Base-by-base conservation (phyloP, 225 moss, liverwort and hornwort genomes). In the Physcomitrium patens region DNA sequence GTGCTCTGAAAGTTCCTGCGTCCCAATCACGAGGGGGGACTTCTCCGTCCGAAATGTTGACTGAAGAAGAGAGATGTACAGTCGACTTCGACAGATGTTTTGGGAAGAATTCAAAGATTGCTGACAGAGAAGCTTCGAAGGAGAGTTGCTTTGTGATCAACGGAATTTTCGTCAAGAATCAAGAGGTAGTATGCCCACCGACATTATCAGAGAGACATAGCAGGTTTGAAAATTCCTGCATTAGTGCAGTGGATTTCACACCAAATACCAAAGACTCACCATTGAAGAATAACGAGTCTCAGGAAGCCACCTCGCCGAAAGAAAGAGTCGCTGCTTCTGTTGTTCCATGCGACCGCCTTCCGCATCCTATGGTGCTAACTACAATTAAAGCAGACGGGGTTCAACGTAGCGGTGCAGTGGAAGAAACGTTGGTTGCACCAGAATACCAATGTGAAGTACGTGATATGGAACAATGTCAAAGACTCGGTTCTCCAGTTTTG, bases 1-100 rank as follows among this genome's bases (percentile, higher is more conserved):
- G 70, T 68, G 59, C 65, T 47, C 65, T 77, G 51, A 75, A 78
- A 57, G 80, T 70, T 56, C 70, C 63, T 24, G 50, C 5, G 31
- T 37, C 53, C 7, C 64, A 68, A 12, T 37, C 63, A 46, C 70
- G 63, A 19, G 69, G 69, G 52, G 68, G 70, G 37, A 28, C 56
- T 1, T 1, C 27, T 18, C 50, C 45, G 20, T 41, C 62, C 5
- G 72, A 68, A 67, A 67, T 37, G 2, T 49, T 65, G 51, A 60
- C 42, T 19, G 51, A 79, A 13, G 57, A 57, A 60, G 73, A 76
- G 37, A 79, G 69, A 65, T 43, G 44, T 46, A 45, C 67, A 43
- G 44, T 61, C 11, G 61, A 80, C 65, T 41, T 65, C 45, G 68
- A 80, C 10, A 42, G 53, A 23, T 60, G 11, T 17, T 54, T 58